These are phyloP conservation scores for Leishmania martiniquensis DNA, from an alignment of 208 protist genomes.

Conservation along the genomic window DNA sequence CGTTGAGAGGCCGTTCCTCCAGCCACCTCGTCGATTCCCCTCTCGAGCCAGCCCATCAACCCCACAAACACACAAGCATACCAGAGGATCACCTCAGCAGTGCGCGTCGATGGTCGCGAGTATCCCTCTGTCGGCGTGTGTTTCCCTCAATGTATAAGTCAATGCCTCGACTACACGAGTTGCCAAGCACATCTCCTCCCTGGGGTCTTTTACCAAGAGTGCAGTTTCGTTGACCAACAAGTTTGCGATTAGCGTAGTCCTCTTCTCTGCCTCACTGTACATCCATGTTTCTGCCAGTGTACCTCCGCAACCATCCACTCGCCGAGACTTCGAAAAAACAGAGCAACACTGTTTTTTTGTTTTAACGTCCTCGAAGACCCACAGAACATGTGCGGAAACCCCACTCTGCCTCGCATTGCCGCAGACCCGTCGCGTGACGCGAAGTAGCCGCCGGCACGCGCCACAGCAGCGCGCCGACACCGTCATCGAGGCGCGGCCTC, in stretches of 20 bases:
- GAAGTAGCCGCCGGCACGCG: background rate
- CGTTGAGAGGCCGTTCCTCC: background rate
- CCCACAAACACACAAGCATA: background rate
- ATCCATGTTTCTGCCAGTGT: background rate
- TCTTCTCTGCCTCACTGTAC: background rate
- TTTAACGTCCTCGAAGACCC: background rate
- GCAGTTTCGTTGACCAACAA: background rate
- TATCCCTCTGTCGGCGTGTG: background rate
- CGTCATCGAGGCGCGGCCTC: background rate
- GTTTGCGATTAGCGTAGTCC: background rate
- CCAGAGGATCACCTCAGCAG: background rate
- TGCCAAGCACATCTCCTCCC: too few species aligned
- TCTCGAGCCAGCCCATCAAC: background rate
- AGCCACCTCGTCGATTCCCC: background rate
- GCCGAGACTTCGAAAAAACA: background rate
- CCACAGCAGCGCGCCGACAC: background rate
- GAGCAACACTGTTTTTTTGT: background rate
- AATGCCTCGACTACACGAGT: too few species aligned
- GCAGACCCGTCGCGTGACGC: background rate
- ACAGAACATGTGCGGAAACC: background rate
- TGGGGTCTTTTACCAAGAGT: background rate
- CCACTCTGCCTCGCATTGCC: background rate
- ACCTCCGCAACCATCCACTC: background rate
- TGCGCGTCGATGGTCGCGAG: background rate
- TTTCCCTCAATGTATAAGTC: background rate